A percentile compares a stretch with the other conserved stretches of the same genome.
phyloP scores from a whole-genome alignment of 768 basidiomycete species.

The Scleroderma bovista region DNA sequence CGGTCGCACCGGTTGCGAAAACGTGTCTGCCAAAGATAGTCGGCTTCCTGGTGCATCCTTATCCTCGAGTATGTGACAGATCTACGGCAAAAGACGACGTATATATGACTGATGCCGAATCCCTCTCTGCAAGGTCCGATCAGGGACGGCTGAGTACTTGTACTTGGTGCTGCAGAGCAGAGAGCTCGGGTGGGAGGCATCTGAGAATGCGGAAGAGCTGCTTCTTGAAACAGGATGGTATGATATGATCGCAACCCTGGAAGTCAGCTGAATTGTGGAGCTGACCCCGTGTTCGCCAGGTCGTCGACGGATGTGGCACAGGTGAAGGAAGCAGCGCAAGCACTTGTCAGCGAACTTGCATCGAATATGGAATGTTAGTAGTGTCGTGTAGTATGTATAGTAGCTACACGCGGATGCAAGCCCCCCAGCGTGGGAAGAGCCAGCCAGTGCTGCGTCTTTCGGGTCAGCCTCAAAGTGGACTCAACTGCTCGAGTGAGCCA shows the following conservation, averaged over 20 bases:
- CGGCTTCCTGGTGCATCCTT: constrained; percentile 70
- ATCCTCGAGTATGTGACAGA: constrained; percentile 60
- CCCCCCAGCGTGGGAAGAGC: too few species aligned
- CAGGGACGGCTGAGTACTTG: constrained; percentile 76
- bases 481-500: too few species aligned
- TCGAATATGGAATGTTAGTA: constrained; percentile 24
- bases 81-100: constrained; percentile 7
- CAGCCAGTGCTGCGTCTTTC: too few species aligned
- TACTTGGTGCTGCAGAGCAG: constrained; percentile 71
- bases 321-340: constrained; percentile 37
- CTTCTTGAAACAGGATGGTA: constrained; percentile 83
- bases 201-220: constrained; percentile 55
- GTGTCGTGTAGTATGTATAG: not conserved
- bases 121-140: constrained; percentile 56
- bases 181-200: constrained; percentile 60
- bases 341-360: constrained; percentile 36
- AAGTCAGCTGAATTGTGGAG: constrained; percentile 12
- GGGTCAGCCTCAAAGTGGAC: too few species aligned
- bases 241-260: constrained; percentile 20
- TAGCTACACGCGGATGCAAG: not conserved
- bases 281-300: constrained; percentile 37
- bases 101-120: constrained; percentile 6
- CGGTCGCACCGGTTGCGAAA: constrained; percentile 39
- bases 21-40: constrained; percentile 41
- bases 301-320: constrained; percentile 37